Evolutionary conservation across 2,329 filamentous ascomycete genomes (phyloP).

Genomic region (Didymella segeticola): DNA sequence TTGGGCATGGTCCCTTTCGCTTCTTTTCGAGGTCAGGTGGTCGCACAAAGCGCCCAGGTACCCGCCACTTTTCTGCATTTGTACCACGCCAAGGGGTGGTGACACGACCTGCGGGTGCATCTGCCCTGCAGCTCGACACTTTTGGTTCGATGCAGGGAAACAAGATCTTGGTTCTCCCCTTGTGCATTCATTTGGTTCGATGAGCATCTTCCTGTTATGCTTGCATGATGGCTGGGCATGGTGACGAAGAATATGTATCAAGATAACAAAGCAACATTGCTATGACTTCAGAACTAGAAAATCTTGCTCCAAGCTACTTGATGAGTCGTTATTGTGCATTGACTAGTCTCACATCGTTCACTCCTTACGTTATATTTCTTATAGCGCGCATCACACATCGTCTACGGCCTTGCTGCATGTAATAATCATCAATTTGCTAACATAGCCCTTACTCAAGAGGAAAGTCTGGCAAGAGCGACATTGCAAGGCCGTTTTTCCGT

Average conservation of each 20-base stretch:
- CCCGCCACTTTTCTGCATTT: slow-evolving; percentile 17
- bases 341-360: no score
- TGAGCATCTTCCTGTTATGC: slow-evolving; percentile 1
- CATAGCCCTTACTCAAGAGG: background rate
- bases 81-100: slow-evolving; percentile 5
- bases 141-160: slow-evolving; percentile 9
- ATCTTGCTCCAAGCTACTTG: background rate
- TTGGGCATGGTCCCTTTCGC: slow-evolving; percentile 6
- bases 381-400: background rate
- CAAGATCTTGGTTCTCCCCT: slow-evolving; percentile 1
- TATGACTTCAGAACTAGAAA: slow-evolving; percentile 2
- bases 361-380: no score
- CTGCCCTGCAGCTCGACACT: slow-evolving; percentile 7
- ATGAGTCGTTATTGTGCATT: no score
- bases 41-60: slow-evolving; percentile 15
- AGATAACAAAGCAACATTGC: slow-evolving; percentile 9
- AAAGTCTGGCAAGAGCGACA: background rate
- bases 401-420: background rate
- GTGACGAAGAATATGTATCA: background rate
- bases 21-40: slow-evolving; percentile 19
- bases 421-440: background rate
- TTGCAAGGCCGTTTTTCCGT: background rate
- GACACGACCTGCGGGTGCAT: slow-evolving; percentile 8
- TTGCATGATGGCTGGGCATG: background rate
- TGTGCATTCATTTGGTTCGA: background rate